Conservation (phyloP, 257 asterid genomes). For the Verbena officinalis region DNA sequence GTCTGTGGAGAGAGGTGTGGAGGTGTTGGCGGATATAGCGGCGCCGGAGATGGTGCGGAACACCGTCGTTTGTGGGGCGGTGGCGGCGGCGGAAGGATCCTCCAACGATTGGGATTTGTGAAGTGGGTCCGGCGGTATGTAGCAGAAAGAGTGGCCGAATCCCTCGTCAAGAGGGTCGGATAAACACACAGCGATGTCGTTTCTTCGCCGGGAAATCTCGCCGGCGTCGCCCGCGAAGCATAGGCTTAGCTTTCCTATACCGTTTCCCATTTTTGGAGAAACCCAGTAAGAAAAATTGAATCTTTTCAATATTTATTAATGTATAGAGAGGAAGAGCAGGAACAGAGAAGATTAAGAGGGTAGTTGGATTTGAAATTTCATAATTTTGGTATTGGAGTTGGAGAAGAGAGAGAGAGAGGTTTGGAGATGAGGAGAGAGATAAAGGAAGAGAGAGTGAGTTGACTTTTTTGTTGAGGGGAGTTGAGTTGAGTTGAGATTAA, state of each 20-base stretch:
- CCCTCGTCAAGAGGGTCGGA: constrained; percentile 72
- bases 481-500: neutral
- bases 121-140: constrained; percentile 57
- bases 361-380: constrained; percentile 11
- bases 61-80: constrained; percentile 42
- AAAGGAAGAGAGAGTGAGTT: constrained; percentile 44
- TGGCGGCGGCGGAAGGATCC: constrained; percentile 29
- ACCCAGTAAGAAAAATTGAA: neutral
- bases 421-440: constrained; percentile 20
- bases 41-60: constrained; percentile 79
- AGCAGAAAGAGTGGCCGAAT: constrained; percentile 75
- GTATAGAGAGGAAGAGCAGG: neutral
- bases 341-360: neutral
- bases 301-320: neutral
- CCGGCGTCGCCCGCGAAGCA: constrained; percentile 72
- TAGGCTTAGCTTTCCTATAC: constrained; percentile 45
- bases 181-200: constrained; percentile 38
- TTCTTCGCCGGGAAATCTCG: constrained; percentile 61
- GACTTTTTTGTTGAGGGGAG: constrained; percentile 41
- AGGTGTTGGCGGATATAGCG: constrained; percentile 74
- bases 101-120: constrained; percentile 42
- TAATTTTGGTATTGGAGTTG: constrained; percentile 14
- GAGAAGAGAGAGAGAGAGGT: constrained; percentile 11
- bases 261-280: constrained; percentile 57
- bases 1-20: constrained; percentile 67